phyloP scores from a whole-genome alignment of 768 basidiomycete species.

The Crucibulum laeve region DNA sequence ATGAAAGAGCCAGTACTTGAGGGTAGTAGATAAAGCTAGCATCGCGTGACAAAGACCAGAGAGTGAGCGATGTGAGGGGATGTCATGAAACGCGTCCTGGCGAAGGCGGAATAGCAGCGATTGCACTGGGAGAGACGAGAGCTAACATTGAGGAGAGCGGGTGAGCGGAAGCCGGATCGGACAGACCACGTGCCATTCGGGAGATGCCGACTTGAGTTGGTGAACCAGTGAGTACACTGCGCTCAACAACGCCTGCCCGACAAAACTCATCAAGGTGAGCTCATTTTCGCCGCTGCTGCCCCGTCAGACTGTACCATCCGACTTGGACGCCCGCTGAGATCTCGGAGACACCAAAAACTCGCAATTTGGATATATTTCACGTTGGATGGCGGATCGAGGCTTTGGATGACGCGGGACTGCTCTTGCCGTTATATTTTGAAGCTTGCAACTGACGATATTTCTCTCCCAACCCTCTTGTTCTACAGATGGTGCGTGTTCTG shows the following conservation, averaged over 20 bases:
- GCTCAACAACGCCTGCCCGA: slow-evolving; percentile 14
- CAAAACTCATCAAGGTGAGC: slow-evolving; percentile 62
- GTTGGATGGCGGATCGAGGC: slow-evolving; percentile 36
- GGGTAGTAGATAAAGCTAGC: too few species aligned
- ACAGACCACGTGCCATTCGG: too few species aligned
- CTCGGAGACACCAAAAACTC: not conserved
- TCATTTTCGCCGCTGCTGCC: slow-evolving; percentile 21
- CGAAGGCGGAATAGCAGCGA: too few species aligned
- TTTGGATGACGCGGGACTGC: slow-evolving; percentile 29
- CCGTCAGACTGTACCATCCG: not conserved
- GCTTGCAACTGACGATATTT: slow-evolving; percentile 9
- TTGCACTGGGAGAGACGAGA: too few species aligned
- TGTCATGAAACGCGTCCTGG: too few species aligned
- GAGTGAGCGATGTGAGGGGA: too few species aligned
- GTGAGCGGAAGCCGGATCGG: not conserved
- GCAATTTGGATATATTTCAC: slow-evolving; percentile 9
- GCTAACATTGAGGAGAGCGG: not conserved
- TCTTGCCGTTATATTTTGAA: not conserved
- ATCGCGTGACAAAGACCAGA: too few species aligned
- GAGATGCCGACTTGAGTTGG: too few species aligned
- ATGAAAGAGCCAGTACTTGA: too few species aligned
- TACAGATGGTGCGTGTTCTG: slow-evolving; percentile 35
- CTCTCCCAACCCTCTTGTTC: slow-evolving; percentile 9
- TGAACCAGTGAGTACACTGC: not conserved
- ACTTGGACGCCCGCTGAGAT: slow-evolving; percentile 6